Percentiles rank a stretch among this genome's conserved stretches.
Evolutionary conservation across 495 filamentous ascomycete genomes (phyloP).

Genomic region (Amphirosellinia nigrospora): DNA sequence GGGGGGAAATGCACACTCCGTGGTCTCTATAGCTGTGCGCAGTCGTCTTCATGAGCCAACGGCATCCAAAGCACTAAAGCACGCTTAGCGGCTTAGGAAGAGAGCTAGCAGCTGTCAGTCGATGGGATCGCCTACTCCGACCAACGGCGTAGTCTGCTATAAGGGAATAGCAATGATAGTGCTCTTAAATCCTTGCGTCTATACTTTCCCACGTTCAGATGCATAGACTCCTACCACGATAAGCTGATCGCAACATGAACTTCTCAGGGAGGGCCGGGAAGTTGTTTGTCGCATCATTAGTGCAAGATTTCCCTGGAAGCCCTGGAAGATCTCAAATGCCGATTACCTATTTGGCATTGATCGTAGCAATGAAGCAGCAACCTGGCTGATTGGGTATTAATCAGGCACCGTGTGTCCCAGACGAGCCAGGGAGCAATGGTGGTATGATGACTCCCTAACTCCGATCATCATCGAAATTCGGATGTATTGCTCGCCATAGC

Average conservation of each 20-base stretch:
- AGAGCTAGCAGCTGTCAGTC: not conserved
- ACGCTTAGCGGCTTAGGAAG: not conserved
- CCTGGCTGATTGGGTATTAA: constrained; percentile 9
- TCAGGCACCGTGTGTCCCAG: constrained; percentile 11
- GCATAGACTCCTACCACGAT: not conserved
- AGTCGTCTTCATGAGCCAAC: too few species aligned
- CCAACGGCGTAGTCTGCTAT: not conserved
- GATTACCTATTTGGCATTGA: constrained; percentile 2
- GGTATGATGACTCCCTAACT: constrained; percentile 2
- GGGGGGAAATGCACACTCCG: not conserved
- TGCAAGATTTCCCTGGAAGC: not conserved
- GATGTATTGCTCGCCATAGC: not conserved
- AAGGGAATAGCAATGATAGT: not conserved
- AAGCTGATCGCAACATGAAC: not conserved
- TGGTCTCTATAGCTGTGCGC: not conserved
- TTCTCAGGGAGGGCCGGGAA: not conserved
- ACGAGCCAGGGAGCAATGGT: constrained; percentile 1
- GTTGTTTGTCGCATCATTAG: not conserved
- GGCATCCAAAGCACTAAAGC: not conserved
- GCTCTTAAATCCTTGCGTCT: not conserved
- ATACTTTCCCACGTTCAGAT: not conserved
- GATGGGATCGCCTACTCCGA: not conserved
- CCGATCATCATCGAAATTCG: not conserved
- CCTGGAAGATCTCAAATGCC: not conserved
- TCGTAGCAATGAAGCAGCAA: constrained; percentile 14